A percentile compares a stretch with the other conserved stretches of the same genome.
Conservation (phyloP, 306 rosid species). For the Lathyrus oleraceus region DNA sequence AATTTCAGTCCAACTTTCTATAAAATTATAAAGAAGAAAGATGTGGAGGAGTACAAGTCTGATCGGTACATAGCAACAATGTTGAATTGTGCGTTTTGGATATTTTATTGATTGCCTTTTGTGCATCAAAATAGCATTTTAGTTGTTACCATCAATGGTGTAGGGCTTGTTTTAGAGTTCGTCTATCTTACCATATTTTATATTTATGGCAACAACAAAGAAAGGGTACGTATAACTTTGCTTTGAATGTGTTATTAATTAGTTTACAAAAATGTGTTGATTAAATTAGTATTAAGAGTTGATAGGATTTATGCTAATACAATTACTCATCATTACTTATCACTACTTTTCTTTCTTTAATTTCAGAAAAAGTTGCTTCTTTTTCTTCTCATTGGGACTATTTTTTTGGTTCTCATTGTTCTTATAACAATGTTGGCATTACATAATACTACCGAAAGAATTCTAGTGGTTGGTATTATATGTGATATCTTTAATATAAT, state of each 20-base stretch:
- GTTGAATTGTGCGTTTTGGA: conserved; percentile 72
- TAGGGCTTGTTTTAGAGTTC: conserved; percentile 60
- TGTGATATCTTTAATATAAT: conserved; percentile 63
- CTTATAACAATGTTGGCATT: conserved; percentile 13
- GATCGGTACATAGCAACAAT: conserved; percentile 62
- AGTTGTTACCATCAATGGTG: conserved; percentile 56
- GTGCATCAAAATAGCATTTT: conserved; percentile 66
- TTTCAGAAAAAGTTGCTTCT: too few relatives aligned
- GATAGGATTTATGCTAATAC: too few relatives aligned
- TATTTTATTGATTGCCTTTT: conserved; percentile 70
- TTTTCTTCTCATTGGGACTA: neutral
- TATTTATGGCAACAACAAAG: conserved; percentile 37
- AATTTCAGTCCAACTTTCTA: conserved; percentile 62
- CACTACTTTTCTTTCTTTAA: too few relatives aligned
- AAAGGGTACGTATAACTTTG: conserved; percentile 42
- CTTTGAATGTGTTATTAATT: neutral
- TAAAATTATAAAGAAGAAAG: conserved; percentile 50
- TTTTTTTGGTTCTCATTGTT: conserved; percentile 43
- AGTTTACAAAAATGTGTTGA: too few relatives aligned
- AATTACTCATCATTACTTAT: too few relatives aligned
- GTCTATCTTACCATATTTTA: conserved; percentile 53
- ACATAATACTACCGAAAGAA: conserved; percentile 28
- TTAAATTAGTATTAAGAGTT: too few relatives aligned
- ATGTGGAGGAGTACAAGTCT: conserved; percentile 63
- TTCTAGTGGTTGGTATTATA: conserved; percentile 61